A percentile compares a stretch with the other conserved stretches of the same genome.
phyloP scores from a whole-genome alignment of 208 protist species.

The Leishmania arabica region DNA sequence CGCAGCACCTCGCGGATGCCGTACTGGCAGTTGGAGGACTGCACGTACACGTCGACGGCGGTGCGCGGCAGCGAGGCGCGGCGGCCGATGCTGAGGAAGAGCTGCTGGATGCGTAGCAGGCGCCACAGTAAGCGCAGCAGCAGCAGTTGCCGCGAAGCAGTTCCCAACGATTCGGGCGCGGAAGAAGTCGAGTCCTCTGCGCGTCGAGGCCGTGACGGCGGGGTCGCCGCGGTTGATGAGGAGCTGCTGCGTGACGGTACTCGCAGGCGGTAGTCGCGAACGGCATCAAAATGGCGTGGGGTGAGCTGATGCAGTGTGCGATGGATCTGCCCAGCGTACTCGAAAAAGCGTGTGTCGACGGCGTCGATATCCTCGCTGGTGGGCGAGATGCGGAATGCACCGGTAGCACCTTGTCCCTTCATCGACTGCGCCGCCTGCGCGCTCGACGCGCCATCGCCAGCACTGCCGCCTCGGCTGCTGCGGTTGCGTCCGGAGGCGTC shows the following conservation, averaged over 20 bases:
- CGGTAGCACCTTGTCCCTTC: not conserved
- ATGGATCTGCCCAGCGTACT: slow-evolving; percentile 38
- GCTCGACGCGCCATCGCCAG: not conserved
- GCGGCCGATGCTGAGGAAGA: slow-evolving; percentile 25
- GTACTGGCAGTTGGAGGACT: slow-evolving; percentile 23
- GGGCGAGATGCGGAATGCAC: no score
- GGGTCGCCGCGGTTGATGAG: not conserved
- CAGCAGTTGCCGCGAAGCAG: slow-evolving; percentile 1
- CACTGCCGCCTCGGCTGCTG: not conserved
- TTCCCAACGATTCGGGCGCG: not conserved
- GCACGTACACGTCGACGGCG: slow-evolving; percentile 18
- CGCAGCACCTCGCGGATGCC: slow-evolving; percentile 22
- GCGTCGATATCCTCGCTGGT: slow-evolving; percentile 8
- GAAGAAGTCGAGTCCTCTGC: not conserved
- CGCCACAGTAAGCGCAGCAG: slow-evolving; percentile 26
- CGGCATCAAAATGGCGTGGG: slow-evolving; percentile 28
- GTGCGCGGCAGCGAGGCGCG: slow-evolving; percentile 17
- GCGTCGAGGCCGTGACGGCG: not conserved
- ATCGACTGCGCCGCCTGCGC: not conserved
- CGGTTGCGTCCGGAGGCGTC: not conserved
- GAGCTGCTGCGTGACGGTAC: not conserved
- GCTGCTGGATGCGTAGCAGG: slow-evolving; percentile 21
- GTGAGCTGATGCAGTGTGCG: slow-evolving; percentile 35
- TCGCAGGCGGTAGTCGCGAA: slow-evolving; percentile 18
- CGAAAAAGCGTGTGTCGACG: slow-evolving; percentile 33